These are phyloP conservation scores for Acanthamoeba triangularis DNA, from an alignment of 208 protist genomes.

Conservation along the genomic window DNA sequence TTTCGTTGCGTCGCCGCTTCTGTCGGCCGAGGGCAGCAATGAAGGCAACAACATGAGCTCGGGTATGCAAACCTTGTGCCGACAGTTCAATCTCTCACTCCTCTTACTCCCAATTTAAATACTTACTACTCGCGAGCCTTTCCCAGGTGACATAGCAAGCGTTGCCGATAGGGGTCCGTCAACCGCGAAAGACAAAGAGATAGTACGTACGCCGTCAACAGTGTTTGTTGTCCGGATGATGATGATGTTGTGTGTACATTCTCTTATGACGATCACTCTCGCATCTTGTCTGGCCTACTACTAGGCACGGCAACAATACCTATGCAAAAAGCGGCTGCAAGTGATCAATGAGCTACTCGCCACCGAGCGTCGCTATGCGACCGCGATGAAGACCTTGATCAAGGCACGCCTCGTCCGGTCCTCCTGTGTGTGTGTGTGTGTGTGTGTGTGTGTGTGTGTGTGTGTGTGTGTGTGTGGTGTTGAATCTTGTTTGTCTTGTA, in stretches of 20 bases:
- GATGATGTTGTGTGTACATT: background rate
- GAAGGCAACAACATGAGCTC: too few relatives aligned
- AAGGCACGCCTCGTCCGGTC: background rate
- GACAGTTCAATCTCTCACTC: background rate
- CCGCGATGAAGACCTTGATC: slow-evolving; percentile 18
- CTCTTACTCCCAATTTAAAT: too few relatives aligned
- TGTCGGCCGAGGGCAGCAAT: background rate
- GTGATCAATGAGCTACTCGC: slow-evolving; percentile 21
- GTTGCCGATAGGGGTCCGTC: too few relatives aligned
- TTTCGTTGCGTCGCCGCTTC: background rate
- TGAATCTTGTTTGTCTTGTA: too few relatives aligned
- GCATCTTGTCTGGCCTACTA: background rate
- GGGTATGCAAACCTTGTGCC: too few relatives aligned
- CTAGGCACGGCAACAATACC: background rate
- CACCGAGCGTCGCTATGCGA: slow-evolving; percentile 10
- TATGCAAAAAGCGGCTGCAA: slow-evolving; percentile 15
- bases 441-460: background rate
- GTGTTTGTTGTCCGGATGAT: too few relatives aligned
- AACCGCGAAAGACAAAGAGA: too few relatives aligned
- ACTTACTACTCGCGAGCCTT: too few relatives aligned
- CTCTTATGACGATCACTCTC: background rate
- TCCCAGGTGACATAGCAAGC: too few relatives aligned
- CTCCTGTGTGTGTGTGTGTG: too few relatives aligned
- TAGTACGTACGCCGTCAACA: too few relatives aligned
- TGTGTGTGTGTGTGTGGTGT: too few relatives aligned